Evolutionary conservation across 2,329 filamentous ascomycete species (phyloP).

Genomic region (Diaporthe amygdali): DNA sequence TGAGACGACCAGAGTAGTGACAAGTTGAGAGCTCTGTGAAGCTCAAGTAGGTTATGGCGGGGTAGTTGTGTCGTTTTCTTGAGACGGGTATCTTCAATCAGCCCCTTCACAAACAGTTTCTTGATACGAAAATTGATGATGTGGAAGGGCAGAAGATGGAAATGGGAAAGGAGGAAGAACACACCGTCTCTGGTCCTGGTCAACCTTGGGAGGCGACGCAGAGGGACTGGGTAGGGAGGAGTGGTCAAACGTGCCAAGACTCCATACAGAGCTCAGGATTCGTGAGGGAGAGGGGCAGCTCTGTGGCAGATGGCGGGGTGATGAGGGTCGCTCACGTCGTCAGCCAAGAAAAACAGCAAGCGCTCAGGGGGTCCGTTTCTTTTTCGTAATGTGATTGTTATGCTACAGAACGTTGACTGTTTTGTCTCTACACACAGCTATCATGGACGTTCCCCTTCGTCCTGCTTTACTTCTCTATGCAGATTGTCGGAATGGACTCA

Average conservation of each 20-base stretch:
- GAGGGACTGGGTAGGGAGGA: conserved; percentile 7
- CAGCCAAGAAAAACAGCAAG: conserved; percentile 2
- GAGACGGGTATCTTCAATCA: not conserved
- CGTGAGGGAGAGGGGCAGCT: conserved; percentile 22
- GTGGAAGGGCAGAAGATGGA: not conserved
- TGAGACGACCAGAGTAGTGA: not conserved
- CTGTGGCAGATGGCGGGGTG: conserved; percentile 11
- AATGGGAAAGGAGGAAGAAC: not conserved
- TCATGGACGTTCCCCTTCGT: no score
- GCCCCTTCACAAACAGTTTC: not conserved
- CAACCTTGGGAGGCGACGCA: not conserved
- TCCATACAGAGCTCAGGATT: conserved; percentile 25
- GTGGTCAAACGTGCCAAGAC: conserved; percentile 24
- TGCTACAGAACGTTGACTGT: not conserved
- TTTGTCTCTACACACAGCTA: not conserved
- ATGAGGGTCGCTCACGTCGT: not conserved
- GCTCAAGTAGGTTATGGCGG: not conserved
- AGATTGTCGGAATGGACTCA: not conserved
- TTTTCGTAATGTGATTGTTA: not conserved
- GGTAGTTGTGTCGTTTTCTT: not conserved
- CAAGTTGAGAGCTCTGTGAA: conserved; percentile 2
- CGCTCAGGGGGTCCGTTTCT: conserved; percentile 10
- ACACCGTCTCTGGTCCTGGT: not conserved
- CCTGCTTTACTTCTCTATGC: not conserved
- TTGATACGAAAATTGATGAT: not conserved